phyloP scores from a whole-genome alignment of 768 basidiomycete genomes.

The Suillus ampliporus region DNA sequence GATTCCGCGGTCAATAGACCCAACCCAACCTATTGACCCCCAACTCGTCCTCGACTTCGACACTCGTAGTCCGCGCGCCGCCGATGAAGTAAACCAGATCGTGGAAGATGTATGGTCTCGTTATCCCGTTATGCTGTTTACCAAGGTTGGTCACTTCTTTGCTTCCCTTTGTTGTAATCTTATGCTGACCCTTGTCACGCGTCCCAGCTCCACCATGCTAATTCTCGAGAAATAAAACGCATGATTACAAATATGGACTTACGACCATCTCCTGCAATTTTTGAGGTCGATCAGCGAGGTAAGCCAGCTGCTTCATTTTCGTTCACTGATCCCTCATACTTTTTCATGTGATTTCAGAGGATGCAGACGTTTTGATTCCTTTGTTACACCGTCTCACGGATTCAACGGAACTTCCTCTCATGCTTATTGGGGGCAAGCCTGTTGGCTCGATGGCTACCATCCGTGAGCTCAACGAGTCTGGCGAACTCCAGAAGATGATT shows the following conservation, averaged over 20 bases:
- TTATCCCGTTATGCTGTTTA: conserved; percentile 77
- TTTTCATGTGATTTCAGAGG: conserved; percentile 43
- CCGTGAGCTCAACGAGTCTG: conserved; percentile 51
- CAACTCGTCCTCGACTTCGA: conserved; percentile 86
- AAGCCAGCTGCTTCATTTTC: background rate
- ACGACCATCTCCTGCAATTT: conserved; percentile 64
- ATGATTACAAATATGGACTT: conserved; percentile 62
- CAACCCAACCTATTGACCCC: conserved; percentile 71
- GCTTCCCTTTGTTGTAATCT: conserved; percentile 5
- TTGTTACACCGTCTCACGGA: conserved; percentile 67
- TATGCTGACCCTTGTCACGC: conserved; percentile 14
- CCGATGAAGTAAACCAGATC: conserved; percentile 62
- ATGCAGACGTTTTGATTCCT: conserved; percentile 65
- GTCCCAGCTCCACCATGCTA: conserved; percentile 62
- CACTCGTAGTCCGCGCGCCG: conserved; percentile 64
- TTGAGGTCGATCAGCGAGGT: conserved; percentile 73
- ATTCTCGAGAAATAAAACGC: conserved; percentile 69
- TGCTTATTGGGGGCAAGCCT: conserved; percentile 69
- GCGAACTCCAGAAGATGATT: conserved; percentile 57
- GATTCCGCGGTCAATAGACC: conserved; percentile 70
- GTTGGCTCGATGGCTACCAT: conserved; percentile 60
- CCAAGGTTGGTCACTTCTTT: conserved; percentile 55
- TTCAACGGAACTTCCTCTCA: conserved; percentile 60
- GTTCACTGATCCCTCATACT: background rate
- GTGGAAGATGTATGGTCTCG: conserved; percentile 71